phyloP scores from a whole-genome alignment of 257 asterid species.

The Coffea canephora region DNA sequence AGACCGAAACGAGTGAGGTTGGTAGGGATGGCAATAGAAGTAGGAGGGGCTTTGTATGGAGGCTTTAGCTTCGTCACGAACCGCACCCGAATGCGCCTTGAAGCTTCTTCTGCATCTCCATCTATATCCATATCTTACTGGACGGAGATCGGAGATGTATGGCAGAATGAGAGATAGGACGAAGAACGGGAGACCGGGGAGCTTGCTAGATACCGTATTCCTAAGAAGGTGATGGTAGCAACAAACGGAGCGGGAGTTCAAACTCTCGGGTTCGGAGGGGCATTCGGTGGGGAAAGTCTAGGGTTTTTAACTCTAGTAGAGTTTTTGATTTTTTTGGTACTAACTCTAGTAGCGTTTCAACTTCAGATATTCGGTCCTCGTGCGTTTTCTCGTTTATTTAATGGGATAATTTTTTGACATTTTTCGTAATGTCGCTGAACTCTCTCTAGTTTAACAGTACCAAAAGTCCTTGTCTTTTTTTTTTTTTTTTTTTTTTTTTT shows the following conservation, averaged over 20 bases:
- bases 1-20: constrained; percentile 70
- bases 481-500: no score
- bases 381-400: no score
- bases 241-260: neutral
- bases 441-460: no score
- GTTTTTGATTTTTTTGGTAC: no score
- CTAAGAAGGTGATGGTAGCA: no score
- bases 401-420: no score
- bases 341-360: no score
- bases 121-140: constrained; percentile 41
- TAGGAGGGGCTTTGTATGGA: constrained; percentile 47
- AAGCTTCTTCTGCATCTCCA: constrained; percentile 40
- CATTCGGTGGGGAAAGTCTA: neutral
- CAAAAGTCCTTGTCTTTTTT: no score
- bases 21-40: constrained; percentile 74
- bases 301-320: constrained; percentile 6
- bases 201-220: no score
- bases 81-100: constrained; percentile 69
- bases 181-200: neutral
- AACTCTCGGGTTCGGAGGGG: neutral
- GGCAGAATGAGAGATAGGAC: neutral
- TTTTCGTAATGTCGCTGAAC: no score
- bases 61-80: constrained; percentile 65
- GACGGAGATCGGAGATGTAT: neutral
- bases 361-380: no score